Base-by-base conservation (phyloP, 257 asterid genomes). In the Misopates orontium region DNA sequence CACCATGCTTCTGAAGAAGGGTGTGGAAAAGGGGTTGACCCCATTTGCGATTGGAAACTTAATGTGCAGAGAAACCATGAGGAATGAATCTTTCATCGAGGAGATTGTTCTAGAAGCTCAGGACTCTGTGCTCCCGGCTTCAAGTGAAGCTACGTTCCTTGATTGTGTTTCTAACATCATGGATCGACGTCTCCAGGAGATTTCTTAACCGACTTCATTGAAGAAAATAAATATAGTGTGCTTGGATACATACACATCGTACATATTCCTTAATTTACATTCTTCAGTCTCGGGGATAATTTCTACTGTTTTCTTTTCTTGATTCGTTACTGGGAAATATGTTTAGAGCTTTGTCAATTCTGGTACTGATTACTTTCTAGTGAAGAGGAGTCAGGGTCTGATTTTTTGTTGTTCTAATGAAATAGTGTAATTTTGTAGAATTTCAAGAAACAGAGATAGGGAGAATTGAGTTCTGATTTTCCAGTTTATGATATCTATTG, bases 1-100 rank as follows among this genome's bases (percentile, higher is more conserved):
- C 60, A 91, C 95, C 8, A 85, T 91, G 98, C 92, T 91, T 60
- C 80, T 91, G 60, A 89, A 91, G 83, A 91, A 89, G 80, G 96
- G 96, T 8, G 85, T 80, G 1, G 78, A 77, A 32, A 89, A 80
- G 64, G 87, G 92, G 55, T 84, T 91, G 10, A 83, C 95, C 11
- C 90, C 96, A 17, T 88, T 65, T 59, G 76, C 71, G 55, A 91
- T 91, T 49, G 96, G 94, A 66, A 86, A 57, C 76, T 79, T 91
- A 55, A 83, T 88, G 88, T 88, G 94, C 82, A 78, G 96, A 64
- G 82, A 82, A 21, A 86, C 83, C 1, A 76, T 88, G 76, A 81
- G 78, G 58, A 80, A 80, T 71, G 81, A 69, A 75, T 86, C 98
- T 3, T 67, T 79, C 42, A 61, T 91, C 8, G 98, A 91, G 79